phyloP scores from a whole-genome alignment of 2,329 filamentous ascomycete species.

The Colletotrichum godetiae region DNA sequence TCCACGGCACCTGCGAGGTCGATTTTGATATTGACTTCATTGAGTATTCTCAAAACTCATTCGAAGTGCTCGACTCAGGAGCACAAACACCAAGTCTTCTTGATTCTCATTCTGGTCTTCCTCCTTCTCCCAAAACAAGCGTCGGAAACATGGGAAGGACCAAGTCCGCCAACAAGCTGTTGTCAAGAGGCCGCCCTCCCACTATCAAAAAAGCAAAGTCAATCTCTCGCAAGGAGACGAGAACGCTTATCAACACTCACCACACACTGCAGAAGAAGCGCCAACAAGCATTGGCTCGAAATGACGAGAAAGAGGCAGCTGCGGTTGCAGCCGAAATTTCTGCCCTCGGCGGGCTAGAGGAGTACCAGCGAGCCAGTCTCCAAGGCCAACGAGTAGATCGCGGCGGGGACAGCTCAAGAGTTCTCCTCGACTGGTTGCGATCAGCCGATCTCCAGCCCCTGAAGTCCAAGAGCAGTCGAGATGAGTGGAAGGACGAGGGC shows the following conservation, averaged over 20 bases:
- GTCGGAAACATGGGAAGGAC: constrained; percentile 27
- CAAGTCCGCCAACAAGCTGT: constrained; percentile 24
- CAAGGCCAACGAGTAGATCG: constrained; percentile 74
- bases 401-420: constrained; percentile 74
- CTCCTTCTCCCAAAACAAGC: too few relatives aligned
- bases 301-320: constrained; percentile 63
- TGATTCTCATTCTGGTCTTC: background rate
- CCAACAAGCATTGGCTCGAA: constrained; percentile 61
- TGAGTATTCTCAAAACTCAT: background rate
- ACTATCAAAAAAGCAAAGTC: constrained; percentile 62
- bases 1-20: background rate
- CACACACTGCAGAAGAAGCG: constrained; percentile 74
- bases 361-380: constrained; percentile 76
- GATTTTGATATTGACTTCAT: background rate
- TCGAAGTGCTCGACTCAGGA: background rate
- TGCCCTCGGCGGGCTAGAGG: constrained; percentile 69
- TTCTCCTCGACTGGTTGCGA: constrained; percentile 73
- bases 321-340: constrained; percentile 64
- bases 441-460: constrained; percentile 44
- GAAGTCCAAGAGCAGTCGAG: constrained; percentile 5
- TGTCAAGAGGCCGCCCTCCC: constrained; percentile 68
- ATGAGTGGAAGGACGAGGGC: background rate
- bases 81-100: background rate
- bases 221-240: constrained; percentile 73
- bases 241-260: constrained; percentile 72